phyloP scores from a whole-genome alignment of 176 grass and related monocot genomes.

The Oryza glumipatula region DNA sequence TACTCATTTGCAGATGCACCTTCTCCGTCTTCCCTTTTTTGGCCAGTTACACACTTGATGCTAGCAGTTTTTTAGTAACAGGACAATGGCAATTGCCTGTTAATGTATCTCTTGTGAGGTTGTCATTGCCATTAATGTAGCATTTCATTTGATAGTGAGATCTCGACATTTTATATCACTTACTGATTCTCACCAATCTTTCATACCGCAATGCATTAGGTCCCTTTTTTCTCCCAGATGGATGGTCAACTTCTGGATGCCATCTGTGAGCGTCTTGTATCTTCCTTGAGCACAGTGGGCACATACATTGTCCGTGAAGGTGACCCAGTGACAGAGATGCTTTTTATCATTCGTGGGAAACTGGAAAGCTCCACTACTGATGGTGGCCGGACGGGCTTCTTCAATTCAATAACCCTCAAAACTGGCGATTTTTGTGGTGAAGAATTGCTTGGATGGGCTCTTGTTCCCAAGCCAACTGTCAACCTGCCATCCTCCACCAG shows the following conservation, averaged over 20 bases:
- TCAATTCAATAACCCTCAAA: constrained; percentile 81
- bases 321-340: constrained; percentile 95
- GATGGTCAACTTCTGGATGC: constrained; percentile 84
- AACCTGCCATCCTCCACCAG: constrained; percentile 85
- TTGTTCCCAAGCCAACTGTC: constrained; percentile 70
- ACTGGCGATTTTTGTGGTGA: constrained; percentile 86
- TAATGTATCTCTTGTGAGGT: constrained; percentile 4
- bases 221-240: constrained; percentile 93
- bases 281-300: constrained; percentile 85
- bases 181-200: neutral
- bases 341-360: constrained; percentile 90
- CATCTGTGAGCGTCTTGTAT: constrained; percentile 87
- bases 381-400: constrained; percentile 89
- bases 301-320: constrained; percentile 94
- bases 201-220: constrained; percentile 45
- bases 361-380: constrained; percentile 95
- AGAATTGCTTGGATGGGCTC: constrained; percentile 87
- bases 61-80: neutral
- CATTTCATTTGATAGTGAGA: neutral
- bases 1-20: neutral
- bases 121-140: neutral
- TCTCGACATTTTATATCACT: neutral
- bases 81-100: neutral
- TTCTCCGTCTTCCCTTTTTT: neutral
- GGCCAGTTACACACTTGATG: neutral